Evolutionary conservation across 805 yeast species (phyloP).

Genomic region (Starmerella riodocensis): DNA sequence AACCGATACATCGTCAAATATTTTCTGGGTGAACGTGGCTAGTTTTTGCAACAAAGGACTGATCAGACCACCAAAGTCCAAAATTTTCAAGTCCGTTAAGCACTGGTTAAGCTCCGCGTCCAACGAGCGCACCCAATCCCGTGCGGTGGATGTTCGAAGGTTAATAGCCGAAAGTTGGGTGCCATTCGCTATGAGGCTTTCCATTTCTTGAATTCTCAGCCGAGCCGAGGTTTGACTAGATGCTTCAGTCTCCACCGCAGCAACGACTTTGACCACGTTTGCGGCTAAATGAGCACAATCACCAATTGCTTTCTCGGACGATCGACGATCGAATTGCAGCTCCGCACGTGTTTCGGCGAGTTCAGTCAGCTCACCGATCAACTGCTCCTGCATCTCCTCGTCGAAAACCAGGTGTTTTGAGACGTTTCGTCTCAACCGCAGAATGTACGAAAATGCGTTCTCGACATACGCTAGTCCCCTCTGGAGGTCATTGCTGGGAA

Average conservation of each 20-base stretch:
- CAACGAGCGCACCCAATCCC: too few relatives aligned
- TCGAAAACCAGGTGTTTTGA: background rate
- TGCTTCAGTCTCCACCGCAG: too few relatives aligned
- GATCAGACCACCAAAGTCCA: too few relatives aligned
- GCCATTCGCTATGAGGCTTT: too few relatives aligned
- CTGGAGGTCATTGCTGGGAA: constrained; percentile 59
- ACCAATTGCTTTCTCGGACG: background rate
- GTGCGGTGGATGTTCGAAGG: too few relatives aligned
- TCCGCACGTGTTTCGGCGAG: background rate
- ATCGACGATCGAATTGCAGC: background rate
- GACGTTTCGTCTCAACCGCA: constrained; percentile 25
- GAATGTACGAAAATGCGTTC: constrained; percentile 46
- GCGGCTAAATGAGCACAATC: background rate
- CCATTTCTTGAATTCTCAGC: too few relatives aligned
- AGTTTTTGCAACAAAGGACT: too few relatives aligned
- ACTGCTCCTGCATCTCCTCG: background rate
- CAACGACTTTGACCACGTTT: background rate
- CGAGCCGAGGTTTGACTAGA: too few relatives aligned
- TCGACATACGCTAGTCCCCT: constrained; percentile 69
- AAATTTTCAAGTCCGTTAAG: too few relatives aligned
- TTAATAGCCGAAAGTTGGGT: too few relatives aligned
- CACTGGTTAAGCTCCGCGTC: too few relatives aligned
- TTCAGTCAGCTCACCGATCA: background rate
- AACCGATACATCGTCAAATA: background rate
- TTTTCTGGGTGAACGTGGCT: too few relatives aligned